Evolutionary conservation across 768 basidiomycete genomes (phyloP), one percentile per base, ranked within the genome.

Genomic region (Boletus tylopilopsis): DNA sequence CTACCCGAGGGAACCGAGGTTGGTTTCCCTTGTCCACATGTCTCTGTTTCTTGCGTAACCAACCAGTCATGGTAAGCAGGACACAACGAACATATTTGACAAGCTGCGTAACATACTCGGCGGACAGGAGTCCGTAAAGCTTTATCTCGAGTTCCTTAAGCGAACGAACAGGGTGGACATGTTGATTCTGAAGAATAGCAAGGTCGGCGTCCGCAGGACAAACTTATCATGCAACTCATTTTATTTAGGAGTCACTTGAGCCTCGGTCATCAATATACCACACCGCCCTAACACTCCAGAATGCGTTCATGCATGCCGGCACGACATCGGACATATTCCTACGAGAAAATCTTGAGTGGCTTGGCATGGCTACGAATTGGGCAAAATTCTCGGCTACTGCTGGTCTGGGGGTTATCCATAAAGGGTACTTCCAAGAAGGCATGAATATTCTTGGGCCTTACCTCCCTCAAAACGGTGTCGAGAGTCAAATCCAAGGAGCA

Each of bases 311-410:
- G 84, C 87, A 96, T 64, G 85, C 95, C n/a, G 96, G 96, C 40
- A 99, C 96, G 4, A 93, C 94, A 0, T 94, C 94, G 2, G 96
- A 99, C 62, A 65, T 79, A 22, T 99, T 98, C 73, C 75, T 99
- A 18, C 84, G 94, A 12, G 91, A 97, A 45, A 98, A 98, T 66
- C 79, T 99, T 29, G 95, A 97, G 64, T 99, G 94, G 94, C 81
- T 99, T 5, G 90, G 83, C 10, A 79, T 91, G 45, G 96, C 96
- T 3, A 87, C 87, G 23, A 98, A 99, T 66, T 99, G 96, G 96
- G 90, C 93, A 24, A 99, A 98, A 64, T 99, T 98, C 72, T 91
- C 93, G 4, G 92, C 96, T 6, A 97, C 96, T 12, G 94, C 96
- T 18, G 94, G 90, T 9, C 81, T 99, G 21, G 96, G 96, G 54